phyloP scores from a whole-genome alignment of 1,284 basidiomycete species.

The Neolentinus lepideus region DNA sequence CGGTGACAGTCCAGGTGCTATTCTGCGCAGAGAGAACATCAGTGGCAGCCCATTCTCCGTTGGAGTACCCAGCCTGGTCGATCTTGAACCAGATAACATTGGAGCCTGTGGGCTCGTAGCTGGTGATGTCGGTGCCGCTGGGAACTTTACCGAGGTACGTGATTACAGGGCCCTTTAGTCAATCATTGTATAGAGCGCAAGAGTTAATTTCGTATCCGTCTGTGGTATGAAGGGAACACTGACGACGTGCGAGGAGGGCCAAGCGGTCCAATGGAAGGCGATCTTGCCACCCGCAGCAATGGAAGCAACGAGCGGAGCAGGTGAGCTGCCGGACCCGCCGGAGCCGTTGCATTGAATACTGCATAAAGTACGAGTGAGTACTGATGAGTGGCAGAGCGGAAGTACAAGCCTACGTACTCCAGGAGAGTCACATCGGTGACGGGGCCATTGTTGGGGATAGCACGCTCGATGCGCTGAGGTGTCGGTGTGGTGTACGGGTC shows the following conservation, averaged over 20 bases:
- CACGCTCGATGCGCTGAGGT: constrained; percentile 38
- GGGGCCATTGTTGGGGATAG: constrained; percentile 37
- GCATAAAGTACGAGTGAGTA: constrained; percentile 6
- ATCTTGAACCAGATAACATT: constrained; percentile 45
- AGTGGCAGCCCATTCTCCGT: constrained; percentile 37
- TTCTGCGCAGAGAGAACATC: constrained; percentile 30
- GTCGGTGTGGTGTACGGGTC: constrained; percentile 29
- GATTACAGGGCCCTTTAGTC: constrained; percentile 32
- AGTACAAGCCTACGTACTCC: no score
- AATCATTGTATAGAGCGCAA: not conserved
- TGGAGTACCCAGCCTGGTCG: constrained; percentile 33
- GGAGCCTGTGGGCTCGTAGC: constrained; percentile 32
- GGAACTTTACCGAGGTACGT: constrained; percentile 34
- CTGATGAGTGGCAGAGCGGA: no score
- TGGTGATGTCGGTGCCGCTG: not conserved
- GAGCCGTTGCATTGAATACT: constrained; percentile 39
- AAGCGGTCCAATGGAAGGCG: constrained; percentile 41
- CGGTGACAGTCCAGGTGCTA: constrained; percentile 36
- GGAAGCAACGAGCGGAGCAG: constrained; percentile 35
- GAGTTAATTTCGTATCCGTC: no score
- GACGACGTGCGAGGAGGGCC: constrained; percentile 36
- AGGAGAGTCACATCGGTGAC: constrained; percentile 21
- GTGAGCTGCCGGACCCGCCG: constrained; percentile 30
- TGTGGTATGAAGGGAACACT: not conserved
- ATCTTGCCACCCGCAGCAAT: constrained; percentile 36